These are phyloP conservation scores for Olyra latifolia DNA, from an alignment of 176 grass and related monocot species.

Conservation along the genomic window DNA sequence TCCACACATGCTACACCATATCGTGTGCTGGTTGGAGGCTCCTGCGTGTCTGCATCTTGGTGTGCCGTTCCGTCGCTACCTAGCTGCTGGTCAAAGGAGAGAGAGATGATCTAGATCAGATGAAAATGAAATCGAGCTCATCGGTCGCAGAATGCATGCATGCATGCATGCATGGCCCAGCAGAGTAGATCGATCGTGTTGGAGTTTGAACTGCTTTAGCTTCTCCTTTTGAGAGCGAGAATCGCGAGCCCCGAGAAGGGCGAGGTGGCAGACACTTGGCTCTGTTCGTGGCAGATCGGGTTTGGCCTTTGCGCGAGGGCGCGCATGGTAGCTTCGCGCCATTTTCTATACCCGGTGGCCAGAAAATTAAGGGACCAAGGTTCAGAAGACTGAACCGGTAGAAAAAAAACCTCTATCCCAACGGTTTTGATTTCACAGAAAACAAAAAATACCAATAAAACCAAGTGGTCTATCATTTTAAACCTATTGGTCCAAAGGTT, in stretches of 20 bases:
- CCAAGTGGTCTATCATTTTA: too few species aligned
- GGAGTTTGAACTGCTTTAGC: not conserved
- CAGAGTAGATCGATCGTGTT: not conserved
- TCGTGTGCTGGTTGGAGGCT: not conserved
- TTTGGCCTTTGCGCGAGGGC: slow-evolving; percentile 10
- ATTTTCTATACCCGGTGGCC: not conserved
- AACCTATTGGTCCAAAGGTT: too few species aligned
- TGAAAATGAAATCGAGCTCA: not conserved
- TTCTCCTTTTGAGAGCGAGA: slow-evolving; percentile 35
- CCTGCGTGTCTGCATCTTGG: not conserved
- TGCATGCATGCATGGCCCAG: not conserved
- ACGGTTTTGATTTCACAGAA: too few species aligned
- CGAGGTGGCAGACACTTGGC: too few species aligned
- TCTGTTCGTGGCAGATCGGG: slow-evolving; percentile 5
- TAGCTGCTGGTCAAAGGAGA: not conserved
- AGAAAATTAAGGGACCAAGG: too few species aligned
- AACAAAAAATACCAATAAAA: too few species aligned
- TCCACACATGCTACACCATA: too few species aligned
- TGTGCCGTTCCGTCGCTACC: not conserved
- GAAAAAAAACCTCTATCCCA: too few species aligned
- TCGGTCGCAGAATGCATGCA: not conserved
- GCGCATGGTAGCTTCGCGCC: not conserved
- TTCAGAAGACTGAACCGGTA: too few species aligned
- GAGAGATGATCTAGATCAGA: not conserved
- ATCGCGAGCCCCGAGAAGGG: slow-evolving; percentile 21